These are phyloP conservation scores for Phytopythium oedochilum DNA, from an alignment of 352 stramenopile species.

Conservation along the genomic window DNA sequence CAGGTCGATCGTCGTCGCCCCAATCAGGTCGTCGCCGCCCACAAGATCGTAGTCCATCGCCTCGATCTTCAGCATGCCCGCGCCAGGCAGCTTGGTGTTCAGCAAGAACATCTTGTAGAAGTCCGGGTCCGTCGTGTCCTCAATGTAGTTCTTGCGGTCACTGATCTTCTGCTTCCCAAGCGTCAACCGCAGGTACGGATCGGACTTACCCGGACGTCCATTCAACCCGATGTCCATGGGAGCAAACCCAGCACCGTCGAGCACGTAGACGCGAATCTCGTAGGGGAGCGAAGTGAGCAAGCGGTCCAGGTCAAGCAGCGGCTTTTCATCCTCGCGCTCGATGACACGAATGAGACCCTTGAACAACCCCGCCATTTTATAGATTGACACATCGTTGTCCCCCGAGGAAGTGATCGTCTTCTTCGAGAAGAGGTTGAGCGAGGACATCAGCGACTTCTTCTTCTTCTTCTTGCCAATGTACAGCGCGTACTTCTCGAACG, in stretches of 20 bases:
- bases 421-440: slow-evolving; percentile 70
- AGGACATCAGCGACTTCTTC: slow-evolving; percentile 48
- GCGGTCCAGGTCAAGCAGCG: slow-evolving; percentile 61
- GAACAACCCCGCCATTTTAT: slow-evolving; percentile 84
- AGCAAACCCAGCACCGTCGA: slow-evolving; percentile 81
- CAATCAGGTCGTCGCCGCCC: slow-evolving; percentile 90
- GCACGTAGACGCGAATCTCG: slow-evolving; percentile 84
- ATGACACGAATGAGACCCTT: slow-evolving; percentile 91
- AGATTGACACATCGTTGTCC: slow-evolving; percentile 45
- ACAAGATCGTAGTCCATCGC: slow-evolving; percentile 91
- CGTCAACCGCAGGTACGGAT: slow-evolving; percentile 84
- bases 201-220: slow-evolving; percentile 76
- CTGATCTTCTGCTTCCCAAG: slow-evolving; percentile 85
- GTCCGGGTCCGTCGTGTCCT: slow-evolving; percentile 83
- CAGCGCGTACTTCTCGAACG: slow-evolving; percentile 88
- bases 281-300: slow-evolving; percentile 74
- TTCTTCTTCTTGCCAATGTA: slow-evolving; percentile 80
- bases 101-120: slow-evolving; percentile 92
- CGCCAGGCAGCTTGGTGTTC: slow-evolving; percentile 80
- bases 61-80: slow-evolving; percentile 83
- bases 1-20: slow-evolving; percentile 90
- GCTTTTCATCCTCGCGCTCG: slow-evolving; percentile 73
- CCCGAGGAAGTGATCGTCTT: slow-evolving; percentile 22
- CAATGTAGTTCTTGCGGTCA: slow-evolving; percentile 89
- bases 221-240: slow-evolving; percentile 87